Conservation (phyloP, 176 grass and related monocot species). For the Tuctoria greenei region DNA sequence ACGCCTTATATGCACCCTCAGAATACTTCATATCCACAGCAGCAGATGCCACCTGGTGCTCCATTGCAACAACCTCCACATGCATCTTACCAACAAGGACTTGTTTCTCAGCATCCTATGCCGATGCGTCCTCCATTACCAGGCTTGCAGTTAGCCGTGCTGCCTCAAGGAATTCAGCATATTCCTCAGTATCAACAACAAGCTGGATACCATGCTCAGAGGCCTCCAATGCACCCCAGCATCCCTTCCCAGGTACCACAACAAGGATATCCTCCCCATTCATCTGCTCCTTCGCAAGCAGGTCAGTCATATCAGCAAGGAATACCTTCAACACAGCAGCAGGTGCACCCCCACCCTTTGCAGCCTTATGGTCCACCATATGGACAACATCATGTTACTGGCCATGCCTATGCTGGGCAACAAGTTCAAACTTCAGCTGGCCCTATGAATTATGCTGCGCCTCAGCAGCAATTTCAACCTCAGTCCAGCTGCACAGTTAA, state of each 20-base stretch:
- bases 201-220: constrained; percentile 49
- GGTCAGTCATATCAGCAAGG: constrained; percentile 55
- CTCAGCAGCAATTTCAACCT: constrained; percentile 56
- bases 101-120: constrained; percentile 45
- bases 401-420: constrained; percentile 25
- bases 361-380: constrained; percentile 44
- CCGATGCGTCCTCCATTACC: constrained; percentile 46
- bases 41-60: constrained; percentile 48
- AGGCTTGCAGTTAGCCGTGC: constrained; percentile 51
- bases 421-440: constrained; percentile 40
- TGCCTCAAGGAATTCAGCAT: constrained; percentile 43
- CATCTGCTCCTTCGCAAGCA: constrained; percentile 41
- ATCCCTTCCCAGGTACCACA: constrained; percentile 45
- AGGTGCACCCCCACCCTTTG: constrained; percentile 38
- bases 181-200: constrained; percentile 52
- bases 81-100: constrained; percentile 45
- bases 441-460: constrained; percentile 39
- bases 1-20: constrained; percentile 43
- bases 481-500: constrained; percentile 35
- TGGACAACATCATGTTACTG: constrained; percentile 40
- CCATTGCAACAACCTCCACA: constrained; percentile 43
- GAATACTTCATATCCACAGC: constrained; percentile 57
- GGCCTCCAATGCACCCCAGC: constrained; percentile 40
- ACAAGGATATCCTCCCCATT: constrained; percentile 46
- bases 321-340: constrained; percentile 48